A percentile compares a stretch with the other conserved stretches of the same genome.
Evolutionary conservation across 495 filamentous ascomycete species (phyloP).

Genomic region (Aspergillus heteromorphus): DNA sequence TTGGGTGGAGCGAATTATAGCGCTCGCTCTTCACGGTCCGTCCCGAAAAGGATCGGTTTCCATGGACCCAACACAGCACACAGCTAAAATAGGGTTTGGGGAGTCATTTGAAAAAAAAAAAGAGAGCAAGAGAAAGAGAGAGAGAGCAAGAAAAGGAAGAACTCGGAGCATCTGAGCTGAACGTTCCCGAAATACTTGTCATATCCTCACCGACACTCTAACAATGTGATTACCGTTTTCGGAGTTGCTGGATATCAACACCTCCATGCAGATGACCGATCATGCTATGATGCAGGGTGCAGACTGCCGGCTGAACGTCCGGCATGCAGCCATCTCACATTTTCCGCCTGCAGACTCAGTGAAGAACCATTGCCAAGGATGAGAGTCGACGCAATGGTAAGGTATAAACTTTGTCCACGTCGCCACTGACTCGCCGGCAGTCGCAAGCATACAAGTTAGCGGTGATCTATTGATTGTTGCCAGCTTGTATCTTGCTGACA

Average conservation of each 20-base stretch:
- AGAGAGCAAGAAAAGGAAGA: neutral
- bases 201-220: slow-evolving; percentile 14
- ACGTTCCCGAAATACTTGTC: slow-evolving; percentile 1
- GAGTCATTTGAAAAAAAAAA: neutral
- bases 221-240: neutral
- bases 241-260: neutral
- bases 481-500: neutral
- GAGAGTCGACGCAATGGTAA: neutral
- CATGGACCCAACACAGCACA: neutral
- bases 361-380: neutral
- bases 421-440: neutral
- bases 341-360: neutral
- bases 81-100: neutral
- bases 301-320: neutral
- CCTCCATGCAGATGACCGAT: slow-evolving; percentile 9
- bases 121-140: neutral
- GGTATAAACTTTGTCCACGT: neutral
- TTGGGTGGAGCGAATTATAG: neutral
- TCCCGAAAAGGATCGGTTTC: neutral
- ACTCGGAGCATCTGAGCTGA: no score
- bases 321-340: neutral
- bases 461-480: neutral
- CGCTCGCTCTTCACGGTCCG: neutral
- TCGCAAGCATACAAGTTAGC: neutral
- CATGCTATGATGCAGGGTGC: slow-evolving; percentile 1